A percentile compares a stretch with the other conserved stretches of the same genome.
Evolutionary conservation across 139 green algal genomes (phyloP).

Genomic region (Gonium pectorale): DNA sequence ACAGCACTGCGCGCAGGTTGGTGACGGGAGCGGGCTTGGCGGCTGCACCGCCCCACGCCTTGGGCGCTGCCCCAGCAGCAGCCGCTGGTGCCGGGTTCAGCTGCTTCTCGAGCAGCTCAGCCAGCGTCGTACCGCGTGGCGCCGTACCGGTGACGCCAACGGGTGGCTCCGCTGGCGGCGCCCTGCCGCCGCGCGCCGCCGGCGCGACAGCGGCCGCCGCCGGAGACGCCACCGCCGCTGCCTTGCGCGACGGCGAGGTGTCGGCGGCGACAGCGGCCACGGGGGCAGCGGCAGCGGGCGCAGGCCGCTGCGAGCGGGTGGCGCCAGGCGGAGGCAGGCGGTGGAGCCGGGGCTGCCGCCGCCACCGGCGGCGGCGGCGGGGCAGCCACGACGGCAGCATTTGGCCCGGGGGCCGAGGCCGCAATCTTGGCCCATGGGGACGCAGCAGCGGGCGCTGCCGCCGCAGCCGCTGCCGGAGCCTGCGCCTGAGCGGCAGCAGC

Average conservation of each 20-base stretch:
- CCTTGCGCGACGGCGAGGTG: not conserved
- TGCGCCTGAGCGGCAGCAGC: slow-evolving; percentile 32
- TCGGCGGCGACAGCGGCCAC: not conserved
- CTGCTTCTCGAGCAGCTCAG: slow-evolving; percentile 48
- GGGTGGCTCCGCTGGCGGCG: not conserved
- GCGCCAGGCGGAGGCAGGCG: too few relatives aligned
- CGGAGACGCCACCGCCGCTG: not conserved
- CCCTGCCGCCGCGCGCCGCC: slow-evolving; percentile 4
- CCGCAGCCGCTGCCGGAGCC: not conserved
- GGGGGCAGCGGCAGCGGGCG: not conserved
- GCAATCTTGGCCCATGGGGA: slow-evolving; percentile 33
- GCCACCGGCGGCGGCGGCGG: not conserved
- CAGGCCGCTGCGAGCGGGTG: too few relatives aligned
- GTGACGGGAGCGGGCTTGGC: slow-evolving; percentile 23
- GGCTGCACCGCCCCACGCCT: slow-evolving; percentile 51
- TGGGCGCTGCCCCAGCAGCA: not conserved
- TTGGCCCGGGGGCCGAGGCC: not conserved
- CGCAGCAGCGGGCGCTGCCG: not conserved
- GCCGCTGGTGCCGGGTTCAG: slow-evolving; percentile 31
- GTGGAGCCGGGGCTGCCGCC: not conserved
- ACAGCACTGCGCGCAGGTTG: slow-evolving; percentile 53
- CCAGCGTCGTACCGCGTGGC: slow-evolving; percentile 44
- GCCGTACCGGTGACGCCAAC: slow-evolving; percentile 34
- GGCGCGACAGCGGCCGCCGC: slow-evolving; percentile 11
- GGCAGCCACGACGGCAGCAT: not conserved